A percentile compares a stretch with the other conserved stretches of the same genome.
Evolutionary conservation across 371 early-diverging fungal species (phyloP).

Genomic region (Nematocida displodere): DNA sequence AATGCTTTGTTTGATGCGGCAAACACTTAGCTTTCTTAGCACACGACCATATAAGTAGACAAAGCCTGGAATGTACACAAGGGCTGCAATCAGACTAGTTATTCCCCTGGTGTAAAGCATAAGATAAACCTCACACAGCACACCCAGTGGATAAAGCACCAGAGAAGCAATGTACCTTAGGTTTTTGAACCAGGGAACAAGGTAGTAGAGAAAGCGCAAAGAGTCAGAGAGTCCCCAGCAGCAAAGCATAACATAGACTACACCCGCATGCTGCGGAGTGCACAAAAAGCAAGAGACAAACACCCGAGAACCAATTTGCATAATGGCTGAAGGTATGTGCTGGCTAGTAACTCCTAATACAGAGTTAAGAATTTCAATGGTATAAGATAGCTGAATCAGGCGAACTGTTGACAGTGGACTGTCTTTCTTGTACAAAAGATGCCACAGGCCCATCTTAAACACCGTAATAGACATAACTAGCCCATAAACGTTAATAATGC

Average conservation of each 20-base stretch:
- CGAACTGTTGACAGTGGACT: background rate
- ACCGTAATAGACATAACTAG: background rate
- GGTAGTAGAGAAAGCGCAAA: slow-evolving; percentile 21
- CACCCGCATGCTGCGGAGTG: background rate
- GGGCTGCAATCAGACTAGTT: slow-evolving; percentile 6
- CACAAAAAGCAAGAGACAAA: slow-evolving; percentile 25
- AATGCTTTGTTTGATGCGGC: background rate
- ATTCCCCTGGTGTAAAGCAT: slow-evolving; percentile 4
- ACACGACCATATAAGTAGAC: slow-evolving; percentile 14
- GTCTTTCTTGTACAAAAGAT: background rate
- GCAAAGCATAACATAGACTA: slow-evolving; percentile 4
- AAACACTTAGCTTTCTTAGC: background rate
- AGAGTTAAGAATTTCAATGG: slow-evolving; percentile 20
- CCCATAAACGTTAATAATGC: slow-evolving; percentile 17
- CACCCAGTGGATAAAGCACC: slow-evolving; percentile 34
- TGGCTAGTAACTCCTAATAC: slow-evolving; percentile 15
- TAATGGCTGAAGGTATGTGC: background rate
- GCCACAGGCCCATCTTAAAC: slow-evolving; percentile 3
- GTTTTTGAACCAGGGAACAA: background rate
- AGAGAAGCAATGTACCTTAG: slow-evolving; percentile 14
- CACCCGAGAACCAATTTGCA: slow-evolving; percentile 35
- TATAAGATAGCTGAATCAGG: slow-evolving; percentile 4
- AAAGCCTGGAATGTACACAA: slow-evolving; percentile 33
- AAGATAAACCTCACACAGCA: slow-evolving; percentile 32
- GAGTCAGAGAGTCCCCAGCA: slow-evolving; percentile 34